Evolutionary conservation across 148 eudicot genomes (phyloP), one percentile per base, ranked within the genome.

Genomic region (Dianthus caryophyllus): DNA sequence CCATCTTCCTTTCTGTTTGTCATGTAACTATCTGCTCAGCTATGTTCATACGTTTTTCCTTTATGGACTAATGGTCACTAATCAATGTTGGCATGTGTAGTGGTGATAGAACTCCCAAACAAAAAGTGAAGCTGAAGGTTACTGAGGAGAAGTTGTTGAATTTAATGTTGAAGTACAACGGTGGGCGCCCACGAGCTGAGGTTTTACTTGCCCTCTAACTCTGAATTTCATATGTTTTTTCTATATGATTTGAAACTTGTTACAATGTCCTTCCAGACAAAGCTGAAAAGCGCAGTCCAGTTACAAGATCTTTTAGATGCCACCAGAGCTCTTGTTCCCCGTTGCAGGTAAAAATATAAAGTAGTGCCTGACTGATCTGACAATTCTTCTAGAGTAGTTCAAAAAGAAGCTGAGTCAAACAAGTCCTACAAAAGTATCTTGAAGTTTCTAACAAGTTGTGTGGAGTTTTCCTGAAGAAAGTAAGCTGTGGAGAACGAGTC

Each of bases 41-140:
- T 21, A 38, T 38, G 13, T 54, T 14, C 30, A 22, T n/a, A 25
- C 44, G 38, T 16, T 20, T 56, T 25, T 43, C 58, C 2, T 39
- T 15, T 11, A 49, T 48, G 65, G 61, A 50, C 53, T 59, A n/a
- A n/a, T n/a, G n/a, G n/a, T n/a, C n/a, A n/a, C n/a, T n/a, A 44
- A 48, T 73, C 49, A 54, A 60, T n/a, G 66, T 68, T 55, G 81
- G 49, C 58, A 61, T 63, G 50, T 66, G 67, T 84, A 95, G 99
- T 84, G 99, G 99, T 71, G 99, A 95, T 77, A 86, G 99, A 84
- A 95, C 99, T 82, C 97, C 99, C 48, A 95, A 95, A 66, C 99
- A 95, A 79, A 95, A 95, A 75, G 99, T 95, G 77, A 95, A 95
- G 81, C 66, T 95, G 90, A 90, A 85, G 87, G 93, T 95, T 73